Conservation (phyloP, 2,329 filamentous ascomycete genomes). For the Diplodia corticola region DNA sequence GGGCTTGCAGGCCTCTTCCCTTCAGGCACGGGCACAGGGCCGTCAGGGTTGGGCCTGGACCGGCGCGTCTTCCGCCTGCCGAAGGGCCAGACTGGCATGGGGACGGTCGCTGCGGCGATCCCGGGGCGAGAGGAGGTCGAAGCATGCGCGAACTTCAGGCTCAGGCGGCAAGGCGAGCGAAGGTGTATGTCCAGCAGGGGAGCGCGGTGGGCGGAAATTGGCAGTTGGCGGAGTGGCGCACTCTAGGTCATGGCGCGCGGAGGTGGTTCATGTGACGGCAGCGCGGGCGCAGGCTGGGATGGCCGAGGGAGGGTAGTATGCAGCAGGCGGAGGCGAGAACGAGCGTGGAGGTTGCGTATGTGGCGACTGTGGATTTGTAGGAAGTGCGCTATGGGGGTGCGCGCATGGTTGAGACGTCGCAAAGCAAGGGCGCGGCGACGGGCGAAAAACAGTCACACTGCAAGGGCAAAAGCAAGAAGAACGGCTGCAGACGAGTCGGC, state of each 20-base stretch:
- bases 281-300: slow-evolving; percentile 62
- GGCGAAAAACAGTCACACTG: slow-evolving; percentile 18
- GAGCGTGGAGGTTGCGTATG: slow-evolving; percentile 15
- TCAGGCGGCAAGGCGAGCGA: slow-evolving; percentile 18
- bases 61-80: slow-evolving; percentile 39
- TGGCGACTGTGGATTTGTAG: slow-evolving; percentile 21
- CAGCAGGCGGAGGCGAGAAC: not conserved
- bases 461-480: slow-evolving; percentile 14
- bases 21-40: slow-evolving; percentile 54
- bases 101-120: slow-evolving; percentile 25
- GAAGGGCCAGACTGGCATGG: slow-evolving; percentile 84
- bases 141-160: slow-evolving; percentile 15
- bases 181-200: slow-evolving; percentile 13
- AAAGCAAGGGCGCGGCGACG: slow-evolving; percentile 15
- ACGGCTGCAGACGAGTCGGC: not conserved
- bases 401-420: slow-evolving; percentile 19
- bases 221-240: slow-evolving; percentile 33
- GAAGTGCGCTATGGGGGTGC: slow-evolving; percentile 11
- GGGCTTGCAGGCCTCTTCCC: slow-evolving; percentile 38
- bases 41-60: slow-evolving; percentile 25
- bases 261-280: slow-evolving; percentile 82
- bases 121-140: slow-evolving; percentile 11
- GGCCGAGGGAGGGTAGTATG: not conserved
- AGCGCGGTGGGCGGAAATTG: slow-evolving; percentile 8
- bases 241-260: slow-evolving; percentile 75